phyloP scores from a whole-genome alignment of 1,284 basidiomycete species.

The Malassezia equina region DNA sequence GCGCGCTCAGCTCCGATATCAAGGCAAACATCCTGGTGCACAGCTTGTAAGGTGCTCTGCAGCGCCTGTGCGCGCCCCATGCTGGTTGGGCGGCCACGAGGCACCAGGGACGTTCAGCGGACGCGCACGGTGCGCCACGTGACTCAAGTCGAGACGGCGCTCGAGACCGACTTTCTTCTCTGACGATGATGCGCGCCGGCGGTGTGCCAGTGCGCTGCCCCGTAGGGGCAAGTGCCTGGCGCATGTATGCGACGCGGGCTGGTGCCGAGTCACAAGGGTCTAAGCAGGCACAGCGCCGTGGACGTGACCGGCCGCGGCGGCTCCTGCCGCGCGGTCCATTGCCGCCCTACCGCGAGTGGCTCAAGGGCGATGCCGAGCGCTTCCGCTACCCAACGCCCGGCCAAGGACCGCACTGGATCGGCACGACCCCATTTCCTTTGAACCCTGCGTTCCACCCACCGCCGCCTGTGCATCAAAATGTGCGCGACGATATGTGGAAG shows the following conservation, averaged over 20 bases:
- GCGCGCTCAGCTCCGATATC: not conserved
- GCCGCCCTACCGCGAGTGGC: slow-evolving; percentile 35
- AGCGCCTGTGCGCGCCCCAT: not conserved
- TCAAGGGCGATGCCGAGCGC: slow-evolving; percentile 25
- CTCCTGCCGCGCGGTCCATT: slow-evolving; percentile 16
- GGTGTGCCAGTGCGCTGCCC: not conserved
- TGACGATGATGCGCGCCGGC: not conserved
- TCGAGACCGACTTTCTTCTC: not conserved
- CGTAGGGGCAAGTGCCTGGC: not conserved
- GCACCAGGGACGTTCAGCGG: too few species aligned
- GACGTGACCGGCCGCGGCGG: not conserved
- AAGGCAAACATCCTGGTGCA: not conserved
- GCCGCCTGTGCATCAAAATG: slow-evolving; percentile 29
- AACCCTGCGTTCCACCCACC: slow-evolving; percentile 44
- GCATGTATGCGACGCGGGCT: not conserved
- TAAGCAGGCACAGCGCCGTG: not conserved
- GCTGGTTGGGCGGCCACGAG: too few species aligned
- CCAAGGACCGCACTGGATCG: slow-evolving; percentile 41
- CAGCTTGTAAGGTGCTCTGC: not conserved
- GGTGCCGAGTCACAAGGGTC: not conserved
- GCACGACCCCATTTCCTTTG: slow-evolving; percentile 42
- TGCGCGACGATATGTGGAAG: slow-evolving; percentile 38
- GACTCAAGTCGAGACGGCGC: not conserved
- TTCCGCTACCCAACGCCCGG: slow-evolving; percentile 35
- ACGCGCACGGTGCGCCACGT: not conserved